Conservation (phyloP, 129 eudicot species). For the Pulicaria dysenterica region DNA sequence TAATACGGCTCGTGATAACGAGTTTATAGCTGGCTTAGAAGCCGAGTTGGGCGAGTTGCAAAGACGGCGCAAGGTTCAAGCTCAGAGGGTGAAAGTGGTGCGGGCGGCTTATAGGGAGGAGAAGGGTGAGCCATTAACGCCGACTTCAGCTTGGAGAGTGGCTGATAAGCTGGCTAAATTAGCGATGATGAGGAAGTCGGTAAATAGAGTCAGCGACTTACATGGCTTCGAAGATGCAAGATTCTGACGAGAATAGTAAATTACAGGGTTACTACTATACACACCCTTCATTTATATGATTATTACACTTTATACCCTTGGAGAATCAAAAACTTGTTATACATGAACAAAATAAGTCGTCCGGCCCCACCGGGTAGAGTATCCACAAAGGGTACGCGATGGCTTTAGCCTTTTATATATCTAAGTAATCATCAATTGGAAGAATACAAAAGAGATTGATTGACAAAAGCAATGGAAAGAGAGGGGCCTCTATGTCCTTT, state of each 20-base stretch:
- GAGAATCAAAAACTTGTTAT: slow-evolving; percentile 22
- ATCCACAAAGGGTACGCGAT: slow-evolving; percentile 62
- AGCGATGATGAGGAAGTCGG: slow-evolving; percentile 87
- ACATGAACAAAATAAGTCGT: slow-evolving; percentile 19
- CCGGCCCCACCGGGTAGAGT: slow-evolving; percentile 33
- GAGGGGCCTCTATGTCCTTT: slow-evolving; percentile 16
- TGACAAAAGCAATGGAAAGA: slow-evolving; percentile 3
- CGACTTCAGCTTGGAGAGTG: slow-evolving; percentile 98
- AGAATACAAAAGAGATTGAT: slow-evolving; percentile 36
- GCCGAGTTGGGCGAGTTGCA: slow-evolving; percentile 60
- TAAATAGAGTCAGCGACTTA: slow-evolving; percentile 90
- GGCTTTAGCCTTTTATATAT: slow-evolving; percentile 53
- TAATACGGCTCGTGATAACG: slow-evolving; percentile 44
- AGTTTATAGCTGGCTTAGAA: slow-evolving; percentile 51
- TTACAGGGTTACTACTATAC: not conserved
- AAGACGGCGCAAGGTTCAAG: slow-evolving; percentile 43
- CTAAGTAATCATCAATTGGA: slow-evolving; percentile 33
- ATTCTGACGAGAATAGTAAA: slow-evolving; percentile 46
- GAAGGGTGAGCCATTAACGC: slow-evolving; percentile 94
- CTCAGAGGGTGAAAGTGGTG: slow-evolving; percentile 30
- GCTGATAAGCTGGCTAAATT: slow-evolving; percentile 95
- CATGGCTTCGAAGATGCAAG: slow-evolving; percentile 99
- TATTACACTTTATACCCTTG: slow-evolving; percentile 18
- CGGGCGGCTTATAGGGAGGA: slow-evolving; percentile 43
- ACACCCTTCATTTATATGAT: slow-evolving; percentile 9